Conservation (phyloP, 306 rosid species). For the Cyclanthera cordifolia region DNA sequence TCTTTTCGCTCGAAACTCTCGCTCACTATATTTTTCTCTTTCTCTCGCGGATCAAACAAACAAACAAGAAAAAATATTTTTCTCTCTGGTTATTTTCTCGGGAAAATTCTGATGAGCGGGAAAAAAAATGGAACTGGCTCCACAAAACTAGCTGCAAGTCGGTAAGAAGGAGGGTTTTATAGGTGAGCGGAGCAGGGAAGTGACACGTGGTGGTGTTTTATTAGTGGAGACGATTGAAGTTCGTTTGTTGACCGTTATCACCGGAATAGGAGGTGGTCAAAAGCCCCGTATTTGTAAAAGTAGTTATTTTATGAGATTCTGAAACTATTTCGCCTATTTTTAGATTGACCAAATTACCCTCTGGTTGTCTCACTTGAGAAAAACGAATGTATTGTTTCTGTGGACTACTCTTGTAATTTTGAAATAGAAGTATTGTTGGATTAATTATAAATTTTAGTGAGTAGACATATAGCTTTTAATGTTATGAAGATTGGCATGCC, state of each 20-base stretch:
- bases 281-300: not conserved
- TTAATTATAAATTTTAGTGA: no score
- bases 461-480: no score
- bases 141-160: conserved; percentile 21
- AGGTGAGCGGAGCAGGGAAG: not conserved
- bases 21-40: not conserved
- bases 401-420: not conserved
- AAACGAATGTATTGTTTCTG: not conserved
- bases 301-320: conserved; percentile 14
- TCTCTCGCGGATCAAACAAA: not conserved
- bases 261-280: not conserved
- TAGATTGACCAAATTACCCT: not conserved
- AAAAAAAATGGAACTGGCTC: not conserved
- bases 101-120: conserved; percentile 3
- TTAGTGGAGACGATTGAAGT: conserved; percentile 17
- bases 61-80: not conserved
- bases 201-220: conserved; percentile 20
- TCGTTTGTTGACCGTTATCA: conserved; percentile 16
- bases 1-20: not conserved
- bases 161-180: conserved; percentile 18
- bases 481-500: no score
- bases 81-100: not conserved
- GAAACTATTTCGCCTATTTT: not conserved
- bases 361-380: not conserved
- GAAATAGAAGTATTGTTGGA: no score